Evolutionary conservation across 2,329 filamentous ascomycete genomes (phyloP).

Genomic region (Chaetomium sp.): DNA sequence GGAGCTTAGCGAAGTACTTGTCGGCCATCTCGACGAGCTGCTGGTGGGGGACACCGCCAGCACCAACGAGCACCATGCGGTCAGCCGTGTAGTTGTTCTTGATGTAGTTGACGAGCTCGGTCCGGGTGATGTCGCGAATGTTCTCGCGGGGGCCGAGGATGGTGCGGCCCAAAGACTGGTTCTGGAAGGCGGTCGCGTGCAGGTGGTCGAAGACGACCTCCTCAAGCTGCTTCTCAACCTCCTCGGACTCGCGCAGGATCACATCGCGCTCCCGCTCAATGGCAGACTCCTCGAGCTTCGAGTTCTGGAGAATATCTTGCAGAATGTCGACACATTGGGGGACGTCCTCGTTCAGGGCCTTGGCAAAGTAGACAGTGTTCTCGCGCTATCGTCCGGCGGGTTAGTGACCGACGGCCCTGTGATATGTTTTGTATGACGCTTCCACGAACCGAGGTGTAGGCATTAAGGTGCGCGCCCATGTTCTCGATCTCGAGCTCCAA

Average conservation of each 20-base stretch:
- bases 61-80: conserved; percentile 96
- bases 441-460: conserved; percentile 82
- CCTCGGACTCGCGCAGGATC: conserved; percentile 96
- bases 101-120: conserved; percentile 92
- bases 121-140: conserved; percentile 89
- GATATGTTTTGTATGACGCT: neutral
- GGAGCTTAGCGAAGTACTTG: conserved; percentile 83
- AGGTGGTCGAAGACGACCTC: conserved; percentile 99
- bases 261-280: conserved; percentile 98
- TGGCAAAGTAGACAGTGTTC: conserved; percentile 99
- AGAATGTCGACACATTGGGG: conserved; percentile 96
- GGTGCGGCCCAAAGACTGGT: conserved; percentile 91
- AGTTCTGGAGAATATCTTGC: conserved; percentile 98
- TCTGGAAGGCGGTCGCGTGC: conserved; percentile 95
- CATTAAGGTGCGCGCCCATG: conserved; percentile 98
- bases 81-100: conserved; percentile 99
- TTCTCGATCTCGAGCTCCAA: conserved; percentile 99
- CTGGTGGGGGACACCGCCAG: conserved; percentile 88
- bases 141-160: conserved; percentile 98
- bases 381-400: conserved; percentile 59
- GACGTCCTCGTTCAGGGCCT: conserved; percentile 97
- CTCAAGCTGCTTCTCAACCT: conserved; percentile 99
- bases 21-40: conserved; percentile 93
- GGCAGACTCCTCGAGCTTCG: conserved; percentile 86
- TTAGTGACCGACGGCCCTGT: conserved; percentile 11